A percentile compares a stretch with the other conserved stretches of the same genome.
phyloP scores from a whole-genome alignment of 148 eudicot species.

The Silene uniflora region DNA sequence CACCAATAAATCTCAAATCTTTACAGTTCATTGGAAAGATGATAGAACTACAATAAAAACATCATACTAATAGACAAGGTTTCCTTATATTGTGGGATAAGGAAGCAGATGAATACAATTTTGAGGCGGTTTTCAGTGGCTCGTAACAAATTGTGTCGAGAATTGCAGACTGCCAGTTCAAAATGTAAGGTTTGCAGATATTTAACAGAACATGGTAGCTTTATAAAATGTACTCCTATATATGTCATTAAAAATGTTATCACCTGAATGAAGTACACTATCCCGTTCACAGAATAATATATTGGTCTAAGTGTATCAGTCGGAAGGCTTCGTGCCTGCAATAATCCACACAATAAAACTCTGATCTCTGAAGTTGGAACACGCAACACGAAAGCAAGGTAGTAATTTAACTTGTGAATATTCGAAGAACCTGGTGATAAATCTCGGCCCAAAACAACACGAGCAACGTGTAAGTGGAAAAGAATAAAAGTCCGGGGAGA shows the following conservation, averaged over 20 bases:
- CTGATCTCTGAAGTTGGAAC: neutral
- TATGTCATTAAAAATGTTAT: neutral
- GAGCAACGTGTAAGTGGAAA: constrained; percentile 67
- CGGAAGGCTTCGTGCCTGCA: constrained; percentile 57
- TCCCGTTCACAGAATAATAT: constrained; percentile 46
- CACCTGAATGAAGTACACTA: constrained; percentile 53
- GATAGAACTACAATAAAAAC: neutral
- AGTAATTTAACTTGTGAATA: neutral
- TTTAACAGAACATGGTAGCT: neutral
- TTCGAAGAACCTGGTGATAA: constrained; percentile 56
- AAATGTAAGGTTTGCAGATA: neutral
- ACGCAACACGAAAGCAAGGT: neutral
- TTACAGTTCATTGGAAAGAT: neutral
- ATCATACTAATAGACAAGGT: too few relatives aligned
- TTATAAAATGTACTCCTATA: neutral
- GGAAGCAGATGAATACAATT: too few relatives aligned
- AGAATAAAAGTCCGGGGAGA: constrained; percentile 73
- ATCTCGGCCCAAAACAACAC: constrained; percentile 87
- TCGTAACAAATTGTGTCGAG: neutral
- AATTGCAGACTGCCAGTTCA: neutral
- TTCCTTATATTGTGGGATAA: too few relatives aligned
- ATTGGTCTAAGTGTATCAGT: constrained; percentile 45
- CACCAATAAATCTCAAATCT: neutral
- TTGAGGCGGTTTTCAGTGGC: neutral
- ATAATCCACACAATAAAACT: neutral